Percentiles rank a stretch among this genome's conserved stretches.
Evolutionary conservation across 139 green algal genomes (phyloP).

Genomic region (Deuterostichococcus epilithicus): DNA sequence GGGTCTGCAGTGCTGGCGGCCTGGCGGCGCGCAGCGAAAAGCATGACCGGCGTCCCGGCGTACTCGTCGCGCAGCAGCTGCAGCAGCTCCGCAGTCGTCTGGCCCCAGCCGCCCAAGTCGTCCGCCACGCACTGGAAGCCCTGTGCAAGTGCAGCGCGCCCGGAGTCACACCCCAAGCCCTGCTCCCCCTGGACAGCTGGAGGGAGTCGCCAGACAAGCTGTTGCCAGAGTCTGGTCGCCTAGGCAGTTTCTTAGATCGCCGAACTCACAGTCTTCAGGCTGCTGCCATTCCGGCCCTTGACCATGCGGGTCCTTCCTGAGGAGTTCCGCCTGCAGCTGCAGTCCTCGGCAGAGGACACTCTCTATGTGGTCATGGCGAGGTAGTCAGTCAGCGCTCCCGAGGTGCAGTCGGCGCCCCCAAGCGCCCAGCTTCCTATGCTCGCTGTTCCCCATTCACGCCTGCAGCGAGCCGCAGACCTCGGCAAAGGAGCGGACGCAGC

Average conservation of each 20-base stretch:
- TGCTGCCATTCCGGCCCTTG: conserved; percentile 3
- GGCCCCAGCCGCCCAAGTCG: conserved; percentile 55
- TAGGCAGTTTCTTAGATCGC: not conserved
- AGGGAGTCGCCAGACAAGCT: not conserved
- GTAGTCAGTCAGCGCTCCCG: no score
- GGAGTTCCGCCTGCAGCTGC: no score
- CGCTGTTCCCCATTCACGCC: no score
- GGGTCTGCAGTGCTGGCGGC: not conserved
- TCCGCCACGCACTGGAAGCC: conserved; percentile 64
- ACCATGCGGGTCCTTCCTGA: not conserved
- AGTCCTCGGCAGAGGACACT: no score
- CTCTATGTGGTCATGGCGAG: no score
- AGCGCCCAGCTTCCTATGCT: no score
- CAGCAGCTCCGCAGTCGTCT: conserved; percentile 31
- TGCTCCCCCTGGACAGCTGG: conserved; percentile 1
- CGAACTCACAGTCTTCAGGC: conserved; percentile 3
- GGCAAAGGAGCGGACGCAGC: no score
- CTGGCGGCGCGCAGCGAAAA: conserved; percentile 39
- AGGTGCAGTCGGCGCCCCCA: no score
- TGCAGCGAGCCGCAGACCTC: no score
- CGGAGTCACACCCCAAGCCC: not conserved
- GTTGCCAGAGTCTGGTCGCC: not conserved
- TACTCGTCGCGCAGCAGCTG: conserved; percentile 52
- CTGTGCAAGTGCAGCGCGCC: no score
- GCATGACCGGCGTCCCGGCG: conserved; percentile 21